Base-by-base conservation (phyloP, 73 alveolate genomes). In the Stentor roeselii region DNA sequence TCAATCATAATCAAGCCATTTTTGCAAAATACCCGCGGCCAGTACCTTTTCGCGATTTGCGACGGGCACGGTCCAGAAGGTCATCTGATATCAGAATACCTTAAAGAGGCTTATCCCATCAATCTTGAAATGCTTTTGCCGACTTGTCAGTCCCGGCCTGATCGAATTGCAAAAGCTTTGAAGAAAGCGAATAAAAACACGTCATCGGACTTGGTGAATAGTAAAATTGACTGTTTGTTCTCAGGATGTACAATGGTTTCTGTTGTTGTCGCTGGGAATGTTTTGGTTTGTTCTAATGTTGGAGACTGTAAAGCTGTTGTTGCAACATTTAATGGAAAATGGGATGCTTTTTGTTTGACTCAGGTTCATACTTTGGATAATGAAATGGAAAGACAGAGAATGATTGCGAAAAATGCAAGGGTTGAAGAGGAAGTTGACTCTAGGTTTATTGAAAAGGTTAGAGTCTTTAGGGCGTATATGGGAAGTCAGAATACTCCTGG, bases 11-110 rank as follows among this genome's bases (percentile, higher is more conserved):
- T 31, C 2, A 58, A 58, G 74, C 74, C 74, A 58, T 58, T 58
- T 21, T 58, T 58, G 35, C 74, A 58, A n/a, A n/a, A 58, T 4
- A 86, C 87, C n/a, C 83, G 86, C 50, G 88, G 87, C 30, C 86
- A 86, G 35, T 93, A 92, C 92, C 60, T 89, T 50, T 74, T 94
- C 59, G 96, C 97, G 31, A 98, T 97, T 21, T 92, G 98, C 78
- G 99, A 97, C 86, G 99, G 99, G 36, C 99, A 95, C 82, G 99
- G 99, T 0, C 82, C 86, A 42, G 78, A 90, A 89, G 99, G 99
- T 2, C 99, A 97, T 88, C 85, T 90, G 75, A 94, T 96, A 34
- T 88, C 97, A 59, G 94, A 95, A 42, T 96, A 92, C 85, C 92
- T 96, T 30, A 84, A 92, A 83, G 89, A 92, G 76, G 80, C 42